Evolutionary conservation across 306 rosid species (phyloP).

Genomic region (Glycine latifolia): DNA sequence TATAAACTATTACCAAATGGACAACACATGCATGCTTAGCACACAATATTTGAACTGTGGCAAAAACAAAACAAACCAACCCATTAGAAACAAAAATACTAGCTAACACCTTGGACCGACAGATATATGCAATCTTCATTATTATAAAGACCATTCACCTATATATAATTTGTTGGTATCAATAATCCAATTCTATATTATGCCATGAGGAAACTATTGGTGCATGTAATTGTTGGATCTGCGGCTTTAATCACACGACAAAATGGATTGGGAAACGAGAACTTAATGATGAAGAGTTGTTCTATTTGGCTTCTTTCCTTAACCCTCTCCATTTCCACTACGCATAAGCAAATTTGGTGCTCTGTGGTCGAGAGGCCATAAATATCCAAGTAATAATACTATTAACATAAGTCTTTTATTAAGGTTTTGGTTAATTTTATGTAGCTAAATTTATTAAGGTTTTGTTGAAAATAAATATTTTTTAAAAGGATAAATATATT

Average conservation of each 20-base stretch:
- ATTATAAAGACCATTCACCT: background rate
- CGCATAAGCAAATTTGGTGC: background rate
- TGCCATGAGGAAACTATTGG: conserved; percentile 5
- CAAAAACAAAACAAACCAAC: conserved; percentile 18
- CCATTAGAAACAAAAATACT: background rate
- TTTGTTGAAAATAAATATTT: too few species aligned
- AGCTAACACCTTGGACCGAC: background rate
- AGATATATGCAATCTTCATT: background rate
- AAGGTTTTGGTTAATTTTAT: too few species aligned
- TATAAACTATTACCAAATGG: conserved; percentile 39
- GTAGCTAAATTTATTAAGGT: too few species aligned
- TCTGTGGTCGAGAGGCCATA: background rate
- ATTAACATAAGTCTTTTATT: background rate
- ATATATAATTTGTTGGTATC: background rate
- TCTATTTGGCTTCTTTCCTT: conserved; percentile 22
- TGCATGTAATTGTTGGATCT: conserved; percentile 41
- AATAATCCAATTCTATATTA: background rate
- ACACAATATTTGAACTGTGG: conserved; percentile 49
- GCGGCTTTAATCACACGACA: conserved; percentile 34
- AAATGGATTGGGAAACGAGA: background rate
- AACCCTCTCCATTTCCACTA: background rate
- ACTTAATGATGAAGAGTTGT: conserved; percentile 15
- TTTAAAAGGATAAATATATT: too few species aligned
- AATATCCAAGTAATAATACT: background rate
- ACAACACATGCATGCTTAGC: conserved; percentile 46